Evolutionary conservation across 148 eudicot genomes (phyloP).

Genomic region (Mesembryanthemum crystallinum): DNA sequence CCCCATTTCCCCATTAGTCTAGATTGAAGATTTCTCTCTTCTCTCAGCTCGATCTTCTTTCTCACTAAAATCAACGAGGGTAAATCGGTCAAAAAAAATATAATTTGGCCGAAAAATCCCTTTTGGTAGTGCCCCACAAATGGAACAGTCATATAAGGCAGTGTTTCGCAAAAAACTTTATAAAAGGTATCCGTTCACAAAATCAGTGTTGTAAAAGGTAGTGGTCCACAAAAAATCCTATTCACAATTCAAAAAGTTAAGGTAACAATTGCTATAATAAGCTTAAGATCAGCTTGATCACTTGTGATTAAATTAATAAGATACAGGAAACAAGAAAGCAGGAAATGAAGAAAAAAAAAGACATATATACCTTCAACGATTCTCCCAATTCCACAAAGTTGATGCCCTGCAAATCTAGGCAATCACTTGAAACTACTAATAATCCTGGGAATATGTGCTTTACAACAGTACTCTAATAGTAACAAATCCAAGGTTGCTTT

Average conservation of each 20-base stretch:
- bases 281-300: background rate
- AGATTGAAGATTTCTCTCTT: too few relatives aligned
- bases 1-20: too few relatives aligned
- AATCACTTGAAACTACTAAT: background rate
- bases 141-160: too few relatives aligned
- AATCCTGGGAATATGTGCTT: slow-evolving; percentile 6
- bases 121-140: too few relatives aligned
- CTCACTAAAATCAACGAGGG: too few relatives aligned
- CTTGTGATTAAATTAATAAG: background rate
- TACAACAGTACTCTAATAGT: background rate
- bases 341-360: background rate
- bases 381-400: background rate
- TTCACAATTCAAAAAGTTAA: background rate
- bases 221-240: too few relatives aligned
- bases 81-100: too few relatives aligned
- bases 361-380: slow-evolving; percentile 24
- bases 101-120: too few relatives aligned
- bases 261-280: background rate
- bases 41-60: too few relatives aligned
- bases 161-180: too few relatives aligned
- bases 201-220: too few relatives aligned
- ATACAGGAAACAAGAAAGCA: background rate
- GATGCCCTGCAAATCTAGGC: slow-evolving; percentile 2
- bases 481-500: background rate
- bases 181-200: too few relatives aligned